phyloP scores from a whole-genome alignment of 2,329 filamentous ascomycete species.

The Cordyceps javanica region DNA sequence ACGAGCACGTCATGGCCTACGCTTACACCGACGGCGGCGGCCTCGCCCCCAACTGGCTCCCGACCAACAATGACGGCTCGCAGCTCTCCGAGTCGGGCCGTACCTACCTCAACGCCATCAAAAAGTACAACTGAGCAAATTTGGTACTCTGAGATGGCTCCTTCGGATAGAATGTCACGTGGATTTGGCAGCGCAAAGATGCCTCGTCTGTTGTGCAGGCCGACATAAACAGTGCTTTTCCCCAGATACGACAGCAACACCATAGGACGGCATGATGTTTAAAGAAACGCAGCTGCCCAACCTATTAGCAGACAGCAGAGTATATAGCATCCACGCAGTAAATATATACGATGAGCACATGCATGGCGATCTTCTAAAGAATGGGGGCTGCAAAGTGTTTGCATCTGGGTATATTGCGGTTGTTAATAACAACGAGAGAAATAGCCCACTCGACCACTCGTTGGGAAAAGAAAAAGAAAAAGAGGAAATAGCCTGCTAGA shows the following conservation, averaged over 20 bases:
- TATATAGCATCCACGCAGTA: background rate
- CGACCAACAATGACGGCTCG: conserved; percentile 10
- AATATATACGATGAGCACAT: background rate
- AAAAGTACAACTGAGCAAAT: conserved; percentile 13
- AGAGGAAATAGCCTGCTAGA: background rate
- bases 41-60: conserved; percentile 13
- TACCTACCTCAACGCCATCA: conserved; percentile 16
- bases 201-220: no score
- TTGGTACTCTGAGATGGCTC: background rate
- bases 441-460: background rate
- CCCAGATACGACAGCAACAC: no score
- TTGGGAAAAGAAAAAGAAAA: background rate
- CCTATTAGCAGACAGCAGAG: no score
- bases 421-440: background rate
- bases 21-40: conserved; percentile 15
- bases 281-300: no score
- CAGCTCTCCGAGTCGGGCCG: conserved; percentile 15
- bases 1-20: conserved; percentile 15
- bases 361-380: background rate
- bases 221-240: no score
- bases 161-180: no score
- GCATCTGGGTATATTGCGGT: background rate
- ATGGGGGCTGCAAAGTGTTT: background rate
- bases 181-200: no score
- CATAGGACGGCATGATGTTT: no score